Evolutionary conservation across 2,329 filamentous ascomycete genomes (phyloP).

Genomic region (Chaetomium olivaceum): DNA sequence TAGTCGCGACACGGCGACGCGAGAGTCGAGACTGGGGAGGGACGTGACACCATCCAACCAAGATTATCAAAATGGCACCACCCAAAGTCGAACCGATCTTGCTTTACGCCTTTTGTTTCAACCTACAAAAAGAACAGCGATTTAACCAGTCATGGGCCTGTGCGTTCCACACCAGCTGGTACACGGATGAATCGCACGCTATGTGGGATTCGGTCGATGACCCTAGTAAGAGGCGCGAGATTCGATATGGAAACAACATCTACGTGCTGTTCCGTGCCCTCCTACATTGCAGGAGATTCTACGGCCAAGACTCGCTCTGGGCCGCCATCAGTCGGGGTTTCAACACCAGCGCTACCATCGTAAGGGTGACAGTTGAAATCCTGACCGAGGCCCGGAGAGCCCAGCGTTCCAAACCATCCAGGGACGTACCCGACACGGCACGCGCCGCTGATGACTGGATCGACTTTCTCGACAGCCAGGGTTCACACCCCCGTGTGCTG

Average conservation of each 20-base stretch:
- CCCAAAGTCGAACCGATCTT: slow-evolving; percentile 23
- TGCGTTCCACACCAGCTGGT: slow-evolving; percentile 27
- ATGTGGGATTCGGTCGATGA: slow-evolving; percentile 17
- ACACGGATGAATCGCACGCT: slow-evolving; percentile 24
- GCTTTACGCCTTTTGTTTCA: slow-evolving; percentile 28
- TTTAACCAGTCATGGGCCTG: slow-evolving; percentile 28
- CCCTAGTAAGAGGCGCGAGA: slow-evolving; percentile 24
- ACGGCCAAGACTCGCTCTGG: slow-evolving; percentile 25
- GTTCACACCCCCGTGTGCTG: not conserved
- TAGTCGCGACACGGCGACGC: not conserved
- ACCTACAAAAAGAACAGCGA: slow-evolving; percentile 14
- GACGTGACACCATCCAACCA: not conserved
- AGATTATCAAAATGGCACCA: slow-evolving; percentile 5
- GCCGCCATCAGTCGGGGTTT: slow-evolving; percentile 25
- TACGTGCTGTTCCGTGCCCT: slow-evolving; percentile 29
- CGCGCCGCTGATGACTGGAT: slow-evolving; percentile 31
- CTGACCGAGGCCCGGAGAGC: slow-evolving; percentile 27
- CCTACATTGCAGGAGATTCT: slow-evolving; percentile 17
- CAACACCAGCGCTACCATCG: slow-evolving; percentile 19
- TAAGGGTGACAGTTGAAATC: slow-evolving; percentile 18
- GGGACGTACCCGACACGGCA: slow-evolving; percentile 25
- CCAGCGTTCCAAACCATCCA: slow-evolving; percentile 15
- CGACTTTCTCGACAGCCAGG: slow-evolving; percentile 24
- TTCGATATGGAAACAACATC: slow-evolving; percentile 33
- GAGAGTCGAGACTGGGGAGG: not conserved